A percentile compares a stretch with the other conserved stretches of the same genome.
These are phyloP conservation scores for Decorospora gaudefroyi DNA, from an alignment of 2,329 filamentous ascomycete genomes.

Conservation along the genomic window DNA sequence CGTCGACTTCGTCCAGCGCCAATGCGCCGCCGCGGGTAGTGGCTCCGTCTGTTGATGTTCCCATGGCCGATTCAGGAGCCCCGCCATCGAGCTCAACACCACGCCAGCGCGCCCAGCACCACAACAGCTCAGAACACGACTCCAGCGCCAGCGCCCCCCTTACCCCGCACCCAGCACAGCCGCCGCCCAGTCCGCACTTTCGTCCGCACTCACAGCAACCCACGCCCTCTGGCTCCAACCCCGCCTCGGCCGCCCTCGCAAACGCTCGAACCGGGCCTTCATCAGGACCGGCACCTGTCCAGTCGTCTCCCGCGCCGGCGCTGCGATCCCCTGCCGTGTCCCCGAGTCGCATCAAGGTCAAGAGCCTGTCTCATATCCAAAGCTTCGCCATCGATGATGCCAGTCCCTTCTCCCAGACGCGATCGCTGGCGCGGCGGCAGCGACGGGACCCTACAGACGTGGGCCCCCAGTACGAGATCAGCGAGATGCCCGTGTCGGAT, in stretches of 20 bases:
- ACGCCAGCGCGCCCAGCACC: slow-evolving; percentile 34
- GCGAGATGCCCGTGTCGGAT: slow-evolving; percentile 93
- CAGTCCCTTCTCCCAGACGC: slow-evolving; percentile 60
- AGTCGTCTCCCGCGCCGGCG: slow-evolving; percentile 34
- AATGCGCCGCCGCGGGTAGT: slow-evolving; percentile 35
- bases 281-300: slow-evolving; percentile 13
- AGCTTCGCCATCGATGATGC: slow-evolving; percentile 80
- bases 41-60: slow-evolving; percentile 40
- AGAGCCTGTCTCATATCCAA: slow-evolving; percentile 88
- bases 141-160: slow-evolving; percentile 20
- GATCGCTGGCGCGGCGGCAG: slow-evolving; percentile 48
- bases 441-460: slow-evolving; percentile 55
- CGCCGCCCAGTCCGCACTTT: slow-evolving; percentile 44
- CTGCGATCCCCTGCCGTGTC: slow-evolving; percentile 40
- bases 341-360: slow-evolving; percentile 69
- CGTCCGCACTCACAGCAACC: slow-evolving; percentile 43
- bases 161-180: slow-evolving; percentile 26
- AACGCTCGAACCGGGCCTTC: slow-evolving; percentile 32
- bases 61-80: slow-evolving; percentile 48
- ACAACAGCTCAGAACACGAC: slow-evolving; percentile 24
- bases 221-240: slow-evolving; percentile 29
- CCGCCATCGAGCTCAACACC: slow-evolving; percentile 39
- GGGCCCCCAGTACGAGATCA: slow-evolving; percentile 82
- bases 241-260: slow-evolving; percentile 23
- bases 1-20: slow-evolving; percentile 36